A percentile compares a stretch with the other conserved stretches of the same genome.
Evolutionary conservation across 108 stramenopile species (phyloP).

Genomic region (Aurantiochytrium sp.): DNA sequence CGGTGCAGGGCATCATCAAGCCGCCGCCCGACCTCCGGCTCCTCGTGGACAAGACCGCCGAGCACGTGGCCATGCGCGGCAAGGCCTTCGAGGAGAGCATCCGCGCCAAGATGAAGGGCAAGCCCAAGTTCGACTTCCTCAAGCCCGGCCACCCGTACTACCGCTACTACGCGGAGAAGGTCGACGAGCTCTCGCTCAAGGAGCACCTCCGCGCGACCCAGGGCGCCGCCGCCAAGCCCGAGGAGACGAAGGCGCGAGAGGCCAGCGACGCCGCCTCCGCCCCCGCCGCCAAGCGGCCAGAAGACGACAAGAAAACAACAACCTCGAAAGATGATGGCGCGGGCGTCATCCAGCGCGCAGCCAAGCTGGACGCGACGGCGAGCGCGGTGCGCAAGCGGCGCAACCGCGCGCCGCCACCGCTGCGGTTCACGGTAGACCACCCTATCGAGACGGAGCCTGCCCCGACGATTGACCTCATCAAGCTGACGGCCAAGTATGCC

Average conservation of each 20-base stretch:
- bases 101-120: background rate
- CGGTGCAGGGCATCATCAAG: background rate
- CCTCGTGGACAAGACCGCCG: slow-evolving; percentile 25
- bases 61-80: slow-evolving; percentile 12
- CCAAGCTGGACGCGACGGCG: background rate
- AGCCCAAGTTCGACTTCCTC: slow-evolving; percentile 24
- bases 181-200: slow-evolving; percentile 12
- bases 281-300: background rate
- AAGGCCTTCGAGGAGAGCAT: background rate
- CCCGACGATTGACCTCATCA: background rate
- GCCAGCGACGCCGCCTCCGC: background rate
- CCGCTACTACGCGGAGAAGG: slow-evolving; percentile 8
- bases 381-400: background rate
- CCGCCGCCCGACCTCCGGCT: background rate
- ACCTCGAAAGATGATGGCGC: background rate
- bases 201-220: background rate
- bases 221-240: background rate
- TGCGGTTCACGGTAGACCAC: background rate
- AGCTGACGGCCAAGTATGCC: slow-evolving; percentile 3
- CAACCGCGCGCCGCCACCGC: background rate
- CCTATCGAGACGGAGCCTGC: background rate
- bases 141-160: slow-evolving; percentile 11
- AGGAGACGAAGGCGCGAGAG: background rate
- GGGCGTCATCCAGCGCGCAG: background rate
- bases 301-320: background rate